Evolutionary conservation across 164 flowering plant species (phyloP).

Genomic region (Cinnamomum micranthum): DNA sequence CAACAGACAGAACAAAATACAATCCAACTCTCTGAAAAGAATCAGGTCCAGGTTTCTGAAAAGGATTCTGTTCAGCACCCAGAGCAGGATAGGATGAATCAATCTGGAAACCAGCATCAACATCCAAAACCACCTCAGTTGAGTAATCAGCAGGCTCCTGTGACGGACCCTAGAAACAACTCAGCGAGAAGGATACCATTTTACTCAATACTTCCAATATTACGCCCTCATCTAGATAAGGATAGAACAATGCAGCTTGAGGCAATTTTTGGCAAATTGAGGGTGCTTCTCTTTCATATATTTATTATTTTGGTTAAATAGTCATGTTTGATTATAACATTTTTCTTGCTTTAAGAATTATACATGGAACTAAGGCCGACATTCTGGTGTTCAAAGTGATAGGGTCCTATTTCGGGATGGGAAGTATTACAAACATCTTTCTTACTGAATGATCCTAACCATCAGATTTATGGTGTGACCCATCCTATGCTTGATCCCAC

Average conservation of each 20-base stretch:
- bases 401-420: background rate
- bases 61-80: conserved; percentile 23
- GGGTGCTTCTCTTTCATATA: conserved; percentile 30
- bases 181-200: conserved; percentile 49
- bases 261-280: conserved; percentile 55
- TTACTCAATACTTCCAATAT: conserved; percentile 62
- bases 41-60: conserved; percentile 34
- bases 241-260: conserved; percentile 79
- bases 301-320: no score
- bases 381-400: no score
- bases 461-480: background rate
- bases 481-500: no score
- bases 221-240: conserved; percentile 77
- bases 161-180: conserved; percentile 33
- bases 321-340: background rate
- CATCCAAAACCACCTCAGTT: conserved; percentile 34
- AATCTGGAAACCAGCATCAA: conserved; percentile 41
- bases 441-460: background rate
- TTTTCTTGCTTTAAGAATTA: no score
- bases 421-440: background rate
- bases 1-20: conserved; percentile 25
- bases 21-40: background rate
- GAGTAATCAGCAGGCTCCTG: conserved; percentile 39
- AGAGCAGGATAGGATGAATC: conserved; percentile 33
- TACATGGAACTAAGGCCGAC: no score